Base-by-base conservation (phyloP, 768 basidiomycete genomes). In the Agrocybe pediades region DNA sequence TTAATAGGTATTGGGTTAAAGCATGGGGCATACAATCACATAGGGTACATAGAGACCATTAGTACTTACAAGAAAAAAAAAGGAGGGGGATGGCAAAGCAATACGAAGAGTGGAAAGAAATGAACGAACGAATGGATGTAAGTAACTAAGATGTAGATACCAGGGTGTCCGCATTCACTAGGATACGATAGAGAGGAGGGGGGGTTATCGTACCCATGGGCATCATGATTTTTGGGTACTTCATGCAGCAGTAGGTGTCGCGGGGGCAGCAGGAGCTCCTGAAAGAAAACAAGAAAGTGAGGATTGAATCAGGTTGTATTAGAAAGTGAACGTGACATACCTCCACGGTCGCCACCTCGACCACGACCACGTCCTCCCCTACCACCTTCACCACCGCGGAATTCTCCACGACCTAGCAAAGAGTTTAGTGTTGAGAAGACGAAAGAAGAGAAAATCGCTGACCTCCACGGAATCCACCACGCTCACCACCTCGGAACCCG, bases 371-470 rank as follows among this genome's bases (percentile, higher is more conserved):
- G 61, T 20, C 71, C 68, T 25, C 80, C 75, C 11, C 80, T 77
- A 33, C 77, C 79, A 29, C 79, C 80, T 29, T 79, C 75, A 54
- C 56, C 74, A 40, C 75, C 76, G 51, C 81, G 75, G 74, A 77
- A 80, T 43, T 81, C 83, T 24, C 80, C 76, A 51, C 75, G 74
- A 29, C 69, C 73, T 71, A 20, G 21, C 43, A 23, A 41, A 33
- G n/a, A 50, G 27, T 9, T 20, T 52, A 9, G 52, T 19, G 24
- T 25, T 23, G 5, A n/a, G 27, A 43, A 46, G 13, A 21, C 20
- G 40, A 42, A 9, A 46, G 7, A 24, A 11, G 42, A 42, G 19
- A 48, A 19, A 20, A 42, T 21, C 33, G 44, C 42, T 42, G 25
- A 51, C 61, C 63, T 13, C 66, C 62, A 44, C 68, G 59, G 20